Conservation (phyloP, 2,329 filamentous ascomycete genomes). For the Blastomyces percursus region DNA sequence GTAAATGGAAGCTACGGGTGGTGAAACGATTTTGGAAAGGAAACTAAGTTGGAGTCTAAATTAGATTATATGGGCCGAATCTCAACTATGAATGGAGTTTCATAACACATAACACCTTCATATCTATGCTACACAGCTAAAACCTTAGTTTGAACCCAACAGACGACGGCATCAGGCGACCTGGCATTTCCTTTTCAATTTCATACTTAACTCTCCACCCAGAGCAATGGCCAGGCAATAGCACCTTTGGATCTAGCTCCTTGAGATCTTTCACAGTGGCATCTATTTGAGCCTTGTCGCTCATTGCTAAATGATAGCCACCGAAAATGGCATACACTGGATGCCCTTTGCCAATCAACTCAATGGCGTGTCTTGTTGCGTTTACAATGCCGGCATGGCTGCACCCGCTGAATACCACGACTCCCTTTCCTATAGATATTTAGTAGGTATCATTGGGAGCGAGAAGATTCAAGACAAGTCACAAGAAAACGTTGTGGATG, state of each 20-base stretch:
- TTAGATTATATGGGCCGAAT: no score
- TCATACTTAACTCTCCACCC: slow-evolving; percentile 46
- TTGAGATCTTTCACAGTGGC: slow-evolving; percentile 41
- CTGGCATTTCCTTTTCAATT: slow-evolving; percentile 43
- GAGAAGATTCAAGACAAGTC: neutral
- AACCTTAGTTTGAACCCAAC: slow-evolving; percentile 38
- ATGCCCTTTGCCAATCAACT: slow-evolving; percentile 26
- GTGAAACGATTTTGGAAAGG: no score
- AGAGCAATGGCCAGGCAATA: slow-evolving; percentile 47
- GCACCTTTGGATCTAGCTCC: slow-evolving; percentile 36
- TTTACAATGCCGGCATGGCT: slow-evolving; percentile 48
- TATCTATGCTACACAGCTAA: slow-evolving; percentile 11
- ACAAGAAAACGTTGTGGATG: neutral
- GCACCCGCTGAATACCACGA: slow-evolving; percentile 47
- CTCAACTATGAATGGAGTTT: neutral
- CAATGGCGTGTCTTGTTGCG: slow-evolving; percentile 36
- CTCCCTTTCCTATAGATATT: slow-evolving; percentile 34
- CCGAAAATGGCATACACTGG: slow-evolving; percentile 43
- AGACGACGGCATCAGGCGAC: slow-evolving; percentile 40
- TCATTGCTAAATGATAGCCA: slow-evolving; percentile 44
- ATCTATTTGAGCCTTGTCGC: slow-evolving; percentile 34
- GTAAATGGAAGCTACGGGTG: no score
- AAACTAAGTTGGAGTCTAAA: no score
- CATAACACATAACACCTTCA: neutral
- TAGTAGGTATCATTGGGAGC: neutral